Percentiles rank a stretch among this genome's conserved stretches.
Evolutionary conservation across 2,329 filamentous ascomycete species (phyloP).

Genomic region (Cladophialophora psammophila): DNA sequence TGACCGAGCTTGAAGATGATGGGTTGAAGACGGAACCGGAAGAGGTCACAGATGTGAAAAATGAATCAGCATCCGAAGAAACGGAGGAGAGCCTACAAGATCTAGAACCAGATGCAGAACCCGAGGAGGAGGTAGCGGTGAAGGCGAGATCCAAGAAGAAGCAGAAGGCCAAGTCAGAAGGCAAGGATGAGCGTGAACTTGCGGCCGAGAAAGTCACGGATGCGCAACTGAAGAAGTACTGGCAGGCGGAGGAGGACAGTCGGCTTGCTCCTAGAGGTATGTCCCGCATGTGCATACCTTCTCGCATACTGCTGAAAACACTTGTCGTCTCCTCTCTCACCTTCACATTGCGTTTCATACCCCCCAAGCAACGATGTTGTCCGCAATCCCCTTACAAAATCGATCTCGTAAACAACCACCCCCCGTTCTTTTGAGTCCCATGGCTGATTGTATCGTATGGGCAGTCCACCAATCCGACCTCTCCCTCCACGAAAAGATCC

Average conservation of each 20-base stretch:
- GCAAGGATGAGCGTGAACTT: conserved; percentile 44
- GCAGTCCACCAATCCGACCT: conserved; percentile 78
- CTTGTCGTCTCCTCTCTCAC: background rate
- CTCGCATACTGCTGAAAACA: background rate
- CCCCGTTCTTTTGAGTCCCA: background rate
- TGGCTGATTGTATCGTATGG: background rate
- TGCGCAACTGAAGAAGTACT: conserved; percentile 77
- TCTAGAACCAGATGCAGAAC: conserved; percentile 7
- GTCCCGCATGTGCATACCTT: background rate
- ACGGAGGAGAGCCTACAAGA: background rate
- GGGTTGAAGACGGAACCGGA: conserved; percentile 14
- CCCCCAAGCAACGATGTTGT: background rate
- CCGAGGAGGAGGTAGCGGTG: conserved; percentile 33
- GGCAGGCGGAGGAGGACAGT: conserved; percentile 73
- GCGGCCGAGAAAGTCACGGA: conserved; percentile 70
- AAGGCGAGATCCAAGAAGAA: conserved; percentile 42
- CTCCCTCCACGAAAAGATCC: conserved; percentile 78
- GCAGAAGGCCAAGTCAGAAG: conserved; percentile 29
- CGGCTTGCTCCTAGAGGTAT: conserved; percentile 67
- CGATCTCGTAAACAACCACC: background rate
- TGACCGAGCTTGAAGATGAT: conserved; percentile 36
- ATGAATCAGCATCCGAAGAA: background rate
- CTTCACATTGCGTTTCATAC: background rate
- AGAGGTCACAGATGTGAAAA: conserved; percentile 27
- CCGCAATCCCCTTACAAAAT: no score